Conservation (phyloP, 805 yeast species). For the Candida loeiensis region DNA sequence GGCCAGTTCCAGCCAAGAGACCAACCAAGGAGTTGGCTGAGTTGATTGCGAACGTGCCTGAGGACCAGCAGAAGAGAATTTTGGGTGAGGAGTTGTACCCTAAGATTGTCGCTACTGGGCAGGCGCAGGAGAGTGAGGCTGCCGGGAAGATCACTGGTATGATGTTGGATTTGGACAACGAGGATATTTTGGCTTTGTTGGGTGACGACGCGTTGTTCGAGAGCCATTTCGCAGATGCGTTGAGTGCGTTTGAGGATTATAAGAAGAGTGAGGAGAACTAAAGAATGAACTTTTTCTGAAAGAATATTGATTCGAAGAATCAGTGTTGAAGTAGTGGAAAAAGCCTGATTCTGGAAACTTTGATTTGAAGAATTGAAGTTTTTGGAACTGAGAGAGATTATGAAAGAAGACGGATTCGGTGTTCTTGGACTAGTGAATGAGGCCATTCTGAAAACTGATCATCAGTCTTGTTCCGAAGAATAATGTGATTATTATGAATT, state of each 20-base stretch:
- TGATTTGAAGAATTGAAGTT: too few relatives aligned
- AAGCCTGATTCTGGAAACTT: too few relatives aligned
- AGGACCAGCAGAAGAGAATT: constrained; percentile 93
- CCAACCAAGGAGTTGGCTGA: constrained; percentile 56
- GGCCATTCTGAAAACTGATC: too few relatives aligned
- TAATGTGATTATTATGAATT: too few relatives aligned
- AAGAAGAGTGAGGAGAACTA: constrained; percentile 48
- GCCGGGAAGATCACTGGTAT: constrained; percentile 99
- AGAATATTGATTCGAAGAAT: too few relatives aligned
- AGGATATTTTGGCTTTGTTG: constrained; percentile 82
- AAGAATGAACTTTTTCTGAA: too few relatives aligned
- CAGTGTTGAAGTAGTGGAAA: too few relatives aligned
- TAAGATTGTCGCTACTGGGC: constrained; percentile 80
- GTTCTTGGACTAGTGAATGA: too few relatives aligned
- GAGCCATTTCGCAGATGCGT: constrained; percentile 91
- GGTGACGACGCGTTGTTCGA: constrained; percentile 88
- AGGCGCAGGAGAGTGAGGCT: constrained; percentile 87
- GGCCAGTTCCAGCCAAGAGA: constrained; percentile 25
- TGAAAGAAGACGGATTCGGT: too few relatives aligned
- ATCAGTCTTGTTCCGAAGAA: too few relatives aligned
- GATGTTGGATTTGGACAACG: constrained; percentile 93
- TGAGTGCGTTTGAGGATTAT: constrained; percentile 89
- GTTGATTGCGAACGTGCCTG: constrained; percentile 61
- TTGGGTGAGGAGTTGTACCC: constrained; percentile 97
- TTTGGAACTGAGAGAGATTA: too few relatives aligned